phyloP scores from a whole-genome alignment of 2,329 filamentous ascomycete species.

The Botrytis fragariae region DNA sequence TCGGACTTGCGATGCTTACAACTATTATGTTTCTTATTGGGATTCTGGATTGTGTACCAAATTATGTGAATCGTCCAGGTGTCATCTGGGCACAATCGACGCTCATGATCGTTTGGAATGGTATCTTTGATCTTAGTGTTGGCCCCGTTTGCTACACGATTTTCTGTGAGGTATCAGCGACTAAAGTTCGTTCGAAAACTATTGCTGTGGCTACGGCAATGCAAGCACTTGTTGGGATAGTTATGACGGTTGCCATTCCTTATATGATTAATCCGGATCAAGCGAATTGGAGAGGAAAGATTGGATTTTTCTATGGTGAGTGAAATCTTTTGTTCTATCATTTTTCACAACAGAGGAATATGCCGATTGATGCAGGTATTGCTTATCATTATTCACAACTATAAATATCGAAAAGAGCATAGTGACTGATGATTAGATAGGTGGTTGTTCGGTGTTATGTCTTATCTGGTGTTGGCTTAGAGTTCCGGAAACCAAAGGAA shows the following conservation, averaged over 20 bases:
- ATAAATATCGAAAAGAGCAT: not conserved
- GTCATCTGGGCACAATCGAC: conserved; percentile 29
- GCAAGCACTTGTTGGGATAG: conserved; percentile 26
- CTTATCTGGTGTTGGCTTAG: conserved; percentile 43
- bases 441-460: conserved; percentile 44
- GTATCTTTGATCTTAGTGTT: conserved; percentile 29
- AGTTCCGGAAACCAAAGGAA: conserved; percentile 46
- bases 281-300: conserved; percentile 33
- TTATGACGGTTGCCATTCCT: conserved; percentile 32
- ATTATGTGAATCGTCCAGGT: conserved; percentile 29
- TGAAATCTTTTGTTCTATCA: not conserved
- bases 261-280: conserved; percentile 41
- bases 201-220: conserved; percentile 31
- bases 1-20: conserved; percentile 53
- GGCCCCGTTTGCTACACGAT: conserved; percentile 45
- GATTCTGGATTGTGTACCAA: conserved; percentile 40
- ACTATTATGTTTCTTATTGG: conserved; percentile 49
- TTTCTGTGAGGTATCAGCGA: conserved; percentile 46
- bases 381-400: not conserved
- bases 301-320: conserved; percentile 37
- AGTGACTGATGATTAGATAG: conserved; percentile 22
- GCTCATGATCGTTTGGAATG: conserved; percentile 30
- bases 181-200: conserved; percentile 40
- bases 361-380: not conserved
- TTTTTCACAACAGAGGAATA: not conserved